These are phyloP conservation scores for Talaromyces sp. DNA, from an alignment of 2,329 filamentous ascomycete genomes.

Conservation along the genomic window DNA sequence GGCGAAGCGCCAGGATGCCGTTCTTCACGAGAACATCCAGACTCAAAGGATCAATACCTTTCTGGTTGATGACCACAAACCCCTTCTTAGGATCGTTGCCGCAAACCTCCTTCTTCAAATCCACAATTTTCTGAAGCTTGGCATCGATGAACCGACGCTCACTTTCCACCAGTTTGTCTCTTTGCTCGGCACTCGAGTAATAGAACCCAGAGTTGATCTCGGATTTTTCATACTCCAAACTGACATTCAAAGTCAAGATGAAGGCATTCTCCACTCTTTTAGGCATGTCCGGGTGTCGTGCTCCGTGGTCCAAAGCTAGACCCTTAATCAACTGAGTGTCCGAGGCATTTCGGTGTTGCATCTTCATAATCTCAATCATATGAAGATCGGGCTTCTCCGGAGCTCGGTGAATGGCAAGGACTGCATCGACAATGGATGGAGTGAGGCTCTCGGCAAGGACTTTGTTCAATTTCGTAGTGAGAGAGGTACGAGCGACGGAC, in stretches of 20 bases:
- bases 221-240: constrained; percentile 96
- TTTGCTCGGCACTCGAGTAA: constrained; percentile 94
- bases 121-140: constrained; percentile 95
- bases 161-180: constrained; percentile 96
- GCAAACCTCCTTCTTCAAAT: constrained; percentile 96
- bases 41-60: constrained; percentile 95
- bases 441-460: constrained; percentile 86
- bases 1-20: constrained; percentile 86
- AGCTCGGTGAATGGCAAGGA: constrained; percentile 86
- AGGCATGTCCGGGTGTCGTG: constrained; percentile 96
- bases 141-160: constrained; percentile 93
- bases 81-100: constrained; percentile 88
- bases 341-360: constrained; percentile 95
- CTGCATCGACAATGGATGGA: constrained; percentile 91
- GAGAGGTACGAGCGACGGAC: constrained; percentile 86
- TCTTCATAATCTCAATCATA: constrained; percentile 99
- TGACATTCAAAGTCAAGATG: constrained; percentile 93
- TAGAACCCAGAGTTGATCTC: constrained; percentile 99
- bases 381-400: constrained; percentile 92
- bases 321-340: constrained; percentile 95
- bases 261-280: constrained; percentile 93
- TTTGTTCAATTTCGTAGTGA: constrained; percentile 90
- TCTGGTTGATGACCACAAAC: constrained; percentile 98
- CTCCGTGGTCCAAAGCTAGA: constrained; percentile 88
- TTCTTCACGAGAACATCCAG: constrained; percentile 97